A percentile compares a stretch with the other conserved stretches of the same genome.
Evolutionary conservation across 352 stramenopile species (phyloP).

Genomic region (Elongisporangium anandrum): DNA sequence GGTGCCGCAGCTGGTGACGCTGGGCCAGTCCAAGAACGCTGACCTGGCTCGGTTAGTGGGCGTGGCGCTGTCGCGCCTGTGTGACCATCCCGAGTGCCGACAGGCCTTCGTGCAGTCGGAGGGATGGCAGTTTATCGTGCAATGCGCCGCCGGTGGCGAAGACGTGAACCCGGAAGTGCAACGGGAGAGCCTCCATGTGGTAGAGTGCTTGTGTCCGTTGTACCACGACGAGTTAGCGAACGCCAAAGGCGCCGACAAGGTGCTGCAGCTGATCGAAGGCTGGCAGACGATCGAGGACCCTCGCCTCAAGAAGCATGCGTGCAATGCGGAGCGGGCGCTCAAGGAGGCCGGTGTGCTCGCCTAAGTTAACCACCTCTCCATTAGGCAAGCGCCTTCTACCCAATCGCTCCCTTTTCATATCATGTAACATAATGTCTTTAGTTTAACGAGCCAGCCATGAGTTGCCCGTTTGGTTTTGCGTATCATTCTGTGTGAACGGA

Average conservation of each 20-base stretch:
- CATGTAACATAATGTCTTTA: slow-evolving; percentile 3
- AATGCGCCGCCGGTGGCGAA: slow-evolving; percentile 58
- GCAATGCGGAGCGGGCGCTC: slow-evolving; percentile 69
- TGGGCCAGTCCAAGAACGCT: slow-evolving; percentile 59
- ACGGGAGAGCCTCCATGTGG: slow-evolving; percentile 81
- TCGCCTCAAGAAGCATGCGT: slow-evolving; percentile 83
- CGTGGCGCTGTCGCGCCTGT: slow-evolving; percentile 71
- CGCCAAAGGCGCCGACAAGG: slow-evolving; percentile 43
- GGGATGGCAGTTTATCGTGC: slow-evolving; percentile 82
- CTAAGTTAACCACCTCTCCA: slow-evolving; percentile 19
- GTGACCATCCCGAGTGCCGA: slow-evolving; percentile 80
- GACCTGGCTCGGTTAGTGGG: slow-evolving; percentile 62
- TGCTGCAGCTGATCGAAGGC: slow-evolving; percentile 64
- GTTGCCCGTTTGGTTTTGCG: background rate
- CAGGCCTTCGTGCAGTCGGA: slow-evolving; percentile 78
- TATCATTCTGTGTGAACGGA: background rate
- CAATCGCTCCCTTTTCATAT: slow-evolving; percentile 1
- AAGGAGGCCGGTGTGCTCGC: slow-evolving; percentile 75
- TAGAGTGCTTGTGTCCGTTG: slow-evolving; percentile 79
- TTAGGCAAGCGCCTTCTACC: slow-evolving; percentile 1
- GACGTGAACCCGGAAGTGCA: slow-evolving; percentile 70
- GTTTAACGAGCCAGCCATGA: background rate
- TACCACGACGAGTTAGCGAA: slow-evolving; percentile 81
- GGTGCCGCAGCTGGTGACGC: slow-evolving; percentile 59
- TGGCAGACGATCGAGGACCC: slow-evolving; percentile 84